Percentiles rank a stretch among this genome's conserved stretches.
These are phyloP conservation scores for Podochytrium sp. DNA, from an alignment of 192 early-diverging fungal species.

Conservation along the genomic window DNA sequence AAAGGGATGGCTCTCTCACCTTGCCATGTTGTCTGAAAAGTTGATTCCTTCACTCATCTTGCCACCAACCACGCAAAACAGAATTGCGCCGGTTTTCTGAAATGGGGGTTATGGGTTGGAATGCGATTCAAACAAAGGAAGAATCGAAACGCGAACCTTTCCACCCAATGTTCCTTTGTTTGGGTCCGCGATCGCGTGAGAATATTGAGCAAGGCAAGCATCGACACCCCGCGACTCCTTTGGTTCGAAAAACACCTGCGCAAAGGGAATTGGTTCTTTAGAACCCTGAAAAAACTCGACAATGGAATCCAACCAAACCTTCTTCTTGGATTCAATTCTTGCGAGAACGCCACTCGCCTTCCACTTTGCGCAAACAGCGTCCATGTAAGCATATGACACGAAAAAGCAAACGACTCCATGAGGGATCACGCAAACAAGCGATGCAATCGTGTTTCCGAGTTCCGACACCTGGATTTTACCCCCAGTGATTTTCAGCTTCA, in stretches of 20 bases:
- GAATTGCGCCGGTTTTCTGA: constrained; percentile 62
- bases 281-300: background rate
- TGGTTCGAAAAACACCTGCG: constrained; percentile 76
- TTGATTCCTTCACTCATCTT: constrained; percentile 93
- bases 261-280: background rate
- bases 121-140: background rate
- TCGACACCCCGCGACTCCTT: constrained; percentile 56
- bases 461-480: constrained; percentile 59
- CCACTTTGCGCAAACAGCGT: constrained; percentile 63
- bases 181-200: constrained; percentile 28
- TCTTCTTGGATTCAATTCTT: constrained; percentile 64
- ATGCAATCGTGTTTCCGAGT: constrained; percentile 69
- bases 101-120: too few species aligned
- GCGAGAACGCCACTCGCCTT: constrained; percentile 40
- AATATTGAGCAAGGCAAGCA: constrained; percentile 63
- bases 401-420: constrained; percentile 91
- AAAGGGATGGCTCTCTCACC: constrained; percentile 22
- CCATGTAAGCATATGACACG: constrained; percentile 78
- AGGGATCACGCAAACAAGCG: constrained; percentile 75
- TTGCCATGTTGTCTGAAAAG: too few species aligned
- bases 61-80: constrained; percentile 90
- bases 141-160: background rate
- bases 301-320: constrained; percentile 41
- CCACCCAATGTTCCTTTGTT: background rate
- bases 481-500: too few species aligned